Evolutionary conservation across 352 stramenopile genomes (phyloP).

Genomic region (Plasmopara muralis): DNA sequence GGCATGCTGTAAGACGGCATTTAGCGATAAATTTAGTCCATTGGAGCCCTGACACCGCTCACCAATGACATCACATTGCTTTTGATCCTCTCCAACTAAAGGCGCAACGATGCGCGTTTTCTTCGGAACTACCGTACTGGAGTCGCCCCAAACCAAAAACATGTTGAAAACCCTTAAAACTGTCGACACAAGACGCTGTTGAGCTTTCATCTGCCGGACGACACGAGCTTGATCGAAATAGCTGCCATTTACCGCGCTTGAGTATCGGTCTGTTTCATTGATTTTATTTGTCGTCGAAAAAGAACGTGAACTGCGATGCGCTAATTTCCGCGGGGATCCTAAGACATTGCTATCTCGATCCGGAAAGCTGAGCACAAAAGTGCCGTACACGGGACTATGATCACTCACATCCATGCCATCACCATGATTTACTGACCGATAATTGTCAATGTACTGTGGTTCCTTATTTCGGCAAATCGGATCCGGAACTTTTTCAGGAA

Average conservation of each 20-base stretch:
- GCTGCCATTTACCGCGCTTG: conserved; percentile 36
- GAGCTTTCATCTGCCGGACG: conserved; percentile 51
- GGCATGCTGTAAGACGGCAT: conserved; percentile 65
- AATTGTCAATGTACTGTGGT: conserved; percentile 60
- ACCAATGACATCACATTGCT: conserved; percentile 74
- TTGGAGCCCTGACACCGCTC: conserved; percentile 52
- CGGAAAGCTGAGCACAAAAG: conserved; percentile 70
- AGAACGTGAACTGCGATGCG: conserved; percentile 39
- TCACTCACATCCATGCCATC: conserved; percentile 79
- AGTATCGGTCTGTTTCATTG: conserved; percentile 21
- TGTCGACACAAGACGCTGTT: conserved; percentile 50
- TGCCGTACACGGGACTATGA: conserved; percentile 72
- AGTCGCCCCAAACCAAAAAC: conserved; percentile 54
- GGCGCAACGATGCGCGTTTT: conserved; percentile 68
- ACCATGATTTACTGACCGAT: conserved; percentile 76
- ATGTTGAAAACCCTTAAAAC: conserved; percentile 74
- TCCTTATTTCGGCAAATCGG: conserved; percentile 29
- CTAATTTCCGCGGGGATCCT: conserved; percentile 14
- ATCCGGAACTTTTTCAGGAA: conserved; percentile 69
- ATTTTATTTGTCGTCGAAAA: conserved; percentile 35
- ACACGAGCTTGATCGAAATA: conserved; percentile 78
- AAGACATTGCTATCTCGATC: conserved; percentile 23
- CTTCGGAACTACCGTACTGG: conserved; percentile 71
- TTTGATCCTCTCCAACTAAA: conserved; percentile 65
- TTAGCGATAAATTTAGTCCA: conserved; percentile 56